These are phyloP conservation scores for Phytophthora chlamydospora DNA, from an alignment of 352 stramenopile genomes.

Conservation along the genomic window DNA sequence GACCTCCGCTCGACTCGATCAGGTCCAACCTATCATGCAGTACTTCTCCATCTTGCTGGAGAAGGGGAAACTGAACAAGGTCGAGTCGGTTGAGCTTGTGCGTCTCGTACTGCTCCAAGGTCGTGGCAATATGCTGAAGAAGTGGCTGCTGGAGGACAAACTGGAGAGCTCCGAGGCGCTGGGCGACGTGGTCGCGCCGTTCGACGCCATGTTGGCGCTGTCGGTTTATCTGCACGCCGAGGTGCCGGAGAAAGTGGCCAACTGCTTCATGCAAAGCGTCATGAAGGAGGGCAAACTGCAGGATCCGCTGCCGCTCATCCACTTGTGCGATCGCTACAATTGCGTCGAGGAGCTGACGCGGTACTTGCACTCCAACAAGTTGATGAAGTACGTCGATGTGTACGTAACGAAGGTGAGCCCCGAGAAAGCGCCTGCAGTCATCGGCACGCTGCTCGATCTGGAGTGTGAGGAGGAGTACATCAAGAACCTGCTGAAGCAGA, in stretches of 20 bases:
- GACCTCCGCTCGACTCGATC: constrained; percentile 94
- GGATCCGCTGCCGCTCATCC: constrained; percentile 97
- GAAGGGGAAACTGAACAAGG: constrained; percentile 97
- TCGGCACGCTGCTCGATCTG: constrained; percentile 97
- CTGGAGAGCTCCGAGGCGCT: constrained; percentile 96
- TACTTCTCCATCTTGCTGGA: constrained; percentile 99
- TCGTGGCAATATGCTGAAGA: constrained; percentile 96
- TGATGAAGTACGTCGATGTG: constrained; percentile 99
- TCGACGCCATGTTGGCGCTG: constrained; percentile 97
- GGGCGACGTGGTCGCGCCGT: constrained; percentile 93
- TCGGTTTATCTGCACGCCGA: constrained; percentile 97
- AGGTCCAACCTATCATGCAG: constrained; percentile 96
- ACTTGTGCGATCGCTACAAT: constrained; percentile 98
- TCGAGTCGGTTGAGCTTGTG: constrained; percentile 98
- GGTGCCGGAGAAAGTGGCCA: constrained; percentile 98
- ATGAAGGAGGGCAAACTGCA: constrained; percentile 98
- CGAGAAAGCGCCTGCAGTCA: constrained; percentile 97
- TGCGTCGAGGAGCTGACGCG: constrained; percentile 99
- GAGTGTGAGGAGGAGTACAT: constrained; percentile 99
- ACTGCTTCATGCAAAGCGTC: constrained; percentile 98
- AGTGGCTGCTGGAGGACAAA: constrained; percentile 99
- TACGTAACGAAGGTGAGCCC: constrained; percentile 97
- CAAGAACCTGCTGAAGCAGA: constrained; percentile 97
- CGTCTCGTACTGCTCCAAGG: constrained; percentile 96
- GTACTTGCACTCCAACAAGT: constrained; percentile 99